Evolutionary conservation across 768 basidiomycete species (phyloP).

Genomic region (Agaricus sinodeliciosus): DNA sequence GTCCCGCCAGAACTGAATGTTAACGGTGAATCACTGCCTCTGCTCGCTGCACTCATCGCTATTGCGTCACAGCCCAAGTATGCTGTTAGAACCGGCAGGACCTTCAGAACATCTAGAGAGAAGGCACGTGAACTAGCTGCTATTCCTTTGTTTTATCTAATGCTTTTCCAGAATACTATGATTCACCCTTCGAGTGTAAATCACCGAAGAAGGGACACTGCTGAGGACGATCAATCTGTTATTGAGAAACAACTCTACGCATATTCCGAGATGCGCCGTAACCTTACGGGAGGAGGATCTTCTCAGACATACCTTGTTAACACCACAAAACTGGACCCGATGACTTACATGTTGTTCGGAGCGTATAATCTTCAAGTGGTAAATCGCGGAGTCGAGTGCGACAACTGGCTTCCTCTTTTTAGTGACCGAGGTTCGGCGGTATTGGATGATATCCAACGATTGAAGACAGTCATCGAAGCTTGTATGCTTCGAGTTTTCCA

Average conservation of each 20-base stretch:
- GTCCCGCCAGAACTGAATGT: conserved; percentile 65
- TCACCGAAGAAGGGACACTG: conserved; percentile 45
- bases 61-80: conserved; percentile 89
- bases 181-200: conserved; percentile 90
- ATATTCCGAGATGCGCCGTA: conserved; percentile 79
- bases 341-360: conserved; percentile 89
- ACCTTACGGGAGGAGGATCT: conserved; percentile 43
- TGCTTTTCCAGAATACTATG: conserved; percentile 47
- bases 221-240: conserved; percentile 19
- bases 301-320: conserved; percentile 68
- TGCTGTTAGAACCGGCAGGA: conserved; percentile 67
- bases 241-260: conserved; percentile 74
- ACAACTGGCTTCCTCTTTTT: conserved; percentile 84
- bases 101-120: conserved; percentile 71
- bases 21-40: conserved; percentile 67
- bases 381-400: conserved; percentile 74
- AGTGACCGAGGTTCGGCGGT: conserved; percentile 52
- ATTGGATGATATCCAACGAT: conserved; percentile 74
- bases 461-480: conserved; percentile 74
- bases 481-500: conserved; percentile 90
- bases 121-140: conserved; percentile 46
- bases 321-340: conserved; percentile 80
- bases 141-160: conserved; percentile 9
- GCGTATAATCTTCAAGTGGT: conserved; percentile 71
- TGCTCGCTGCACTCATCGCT: conserved; percentile 79